Base-by-base conservation (phyloP, 257 asterid genomes). In the Solanum pennellii region DNA sequence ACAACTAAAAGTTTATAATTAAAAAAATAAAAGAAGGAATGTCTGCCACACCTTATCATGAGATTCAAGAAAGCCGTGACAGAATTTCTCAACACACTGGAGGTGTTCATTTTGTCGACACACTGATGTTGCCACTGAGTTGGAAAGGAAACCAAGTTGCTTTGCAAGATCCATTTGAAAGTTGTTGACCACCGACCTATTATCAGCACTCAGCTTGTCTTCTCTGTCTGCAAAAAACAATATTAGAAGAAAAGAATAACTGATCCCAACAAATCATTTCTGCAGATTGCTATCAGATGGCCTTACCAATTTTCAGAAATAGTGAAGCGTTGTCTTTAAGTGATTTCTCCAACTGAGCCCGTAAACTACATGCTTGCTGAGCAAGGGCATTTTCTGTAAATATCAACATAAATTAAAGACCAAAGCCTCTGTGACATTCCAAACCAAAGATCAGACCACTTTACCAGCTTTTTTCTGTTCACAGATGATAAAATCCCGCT, bases 281-380 rank as follows among this genome's bases (percentile, higher is more conserved):
- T 12, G 80, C 87, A 33, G 62, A 76, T 41, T 45, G 73, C 72
- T 82, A 73, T 21, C 68, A 47, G 77, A 56, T 21, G 69, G 65
- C 83, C 88, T 29, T 88, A 94, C 98, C 94, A 84, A 96, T 94
- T 93, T 96, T 96, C 60, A 62, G 89, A 89, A 91, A 93, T 27
- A 96, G 86, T 37, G 96, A 94, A 66, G 93, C 90, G 49, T 94
- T 94, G 68, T 96, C 96, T 88, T 89, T 88, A 75, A 90, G 94
- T 76, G 98, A 90, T 91, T 93, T 94, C 85, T 94, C 98, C 95
- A 96, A 90, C 77, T 96, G 97, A 89, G 96, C 93, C 15, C 95
- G 93, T 89, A 96, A 92, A 23, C 89, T 93, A 91, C 95, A 92
- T 83, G 98, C 98, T 91, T 93, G 98, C 88, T 94, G 96, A 87